A percentile compares a stretch with the other conserved stretches of the same genome.
These are phyloP conservation scores for Lachancea thermotolerans DNA, from an alignment of 805 yeast species.

Conservation along the genomic window DNA sequence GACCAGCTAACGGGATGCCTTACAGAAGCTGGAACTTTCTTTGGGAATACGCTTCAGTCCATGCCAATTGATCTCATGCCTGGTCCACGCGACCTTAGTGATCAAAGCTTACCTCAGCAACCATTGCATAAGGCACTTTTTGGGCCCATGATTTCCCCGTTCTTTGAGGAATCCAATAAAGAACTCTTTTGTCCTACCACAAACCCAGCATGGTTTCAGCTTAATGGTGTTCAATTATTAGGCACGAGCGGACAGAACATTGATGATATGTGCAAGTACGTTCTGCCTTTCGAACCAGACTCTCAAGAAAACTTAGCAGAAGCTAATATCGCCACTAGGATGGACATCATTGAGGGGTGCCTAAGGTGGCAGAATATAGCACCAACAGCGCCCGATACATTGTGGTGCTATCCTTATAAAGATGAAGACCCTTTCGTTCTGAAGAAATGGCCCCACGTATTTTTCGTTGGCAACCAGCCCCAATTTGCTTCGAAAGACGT, in stretches of 20 bases:
- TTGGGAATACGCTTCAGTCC: slow-evolving; percentile 49
- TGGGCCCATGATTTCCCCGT: slow-evolving; percentile 35
- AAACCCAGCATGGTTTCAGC: slow-evolving; percentile 70
- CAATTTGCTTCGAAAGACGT: slow-evolving; percentile 43
- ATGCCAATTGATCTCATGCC: slow-evolving; percentile 77
- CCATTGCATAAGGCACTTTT: slow-evolving; percentile 78
- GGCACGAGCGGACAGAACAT: slow-evolving; percentile 85
- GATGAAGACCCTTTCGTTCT: slow-evolving; percentile 75
- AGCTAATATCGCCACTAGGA: slow-evolving; percentile 31
- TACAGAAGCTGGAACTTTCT: slow-evolving; percentile 49
- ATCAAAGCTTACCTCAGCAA: slow-evolving; percentile 79
- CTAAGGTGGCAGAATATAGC: slow-evolving; percentile 78
- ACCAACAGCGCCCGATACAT: slow-evolving; percentile 95
- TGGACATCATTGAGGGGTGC: slow-evolving; percentile 57
- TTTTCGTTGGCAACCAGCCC: slow-evolving; percentile 80
- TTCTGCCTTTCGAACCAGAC: slow-evolving; percentile 34
- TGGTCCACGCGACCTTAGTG: slow-evolving; percentile 82
- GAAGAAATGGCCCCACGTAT: slow-evolving; percentile 78
- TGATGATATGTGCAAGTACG: slow-evolving; percentile 67
- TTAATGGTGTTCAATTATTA: slow-evolving; percentile 50
- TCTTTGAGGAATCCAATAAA: slow-evolving; percentile 35
- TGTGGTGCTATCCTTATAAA: slow-evolving; percentile 80
- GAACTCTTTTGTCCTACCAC: slow-evolving; percentile 40
- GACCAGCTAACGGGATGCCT: slow-evolving; percentile 46
- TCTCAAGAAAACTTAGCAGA: slow-evolving; percentile 4